Evolutionary conservation across 345 rosid genomes (phyloP).

Genomic region (Fremontodendron californicum): DNA sequence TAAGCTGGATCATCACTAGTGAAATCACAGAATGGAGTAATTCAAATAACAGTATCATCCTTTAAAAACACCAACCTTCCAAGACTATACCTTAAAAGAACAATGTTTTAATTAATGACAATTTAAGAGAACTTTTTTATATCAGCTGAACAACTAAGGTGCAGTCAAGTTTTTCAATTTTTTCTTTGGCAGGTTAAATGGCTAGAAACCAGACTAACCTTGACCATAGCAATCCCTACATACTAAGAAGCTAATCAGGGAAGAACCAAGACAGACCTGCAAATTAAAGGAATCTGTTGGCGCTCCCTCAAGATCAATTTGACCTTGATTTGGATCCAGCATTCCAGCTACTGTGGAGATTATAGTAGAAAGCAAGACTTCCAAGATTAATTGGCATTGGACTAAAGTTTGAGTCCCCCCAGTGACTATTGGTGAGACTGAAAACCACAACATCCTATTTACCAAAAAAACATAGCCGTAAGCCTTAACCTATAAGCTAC

Average conservation of each 20-base stretch:
- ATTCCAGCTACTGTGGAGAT: background rate
- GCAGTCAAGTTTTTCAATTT: background rate
- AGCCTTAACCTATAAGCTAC: background rate
- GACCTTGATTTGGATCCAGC: background rate
- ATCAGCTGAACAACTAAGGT: background rate
- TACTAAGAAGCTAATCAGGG: background rate
- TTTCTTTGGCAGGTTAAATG: background rate
- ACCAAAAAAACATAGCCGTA: background rate
- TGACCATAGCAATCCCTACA: background rate
- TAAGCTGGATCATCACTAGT: too few relatives aligned
- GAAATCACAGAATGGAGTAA: too few relatives aligned
- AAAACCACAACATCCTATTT: background rate
- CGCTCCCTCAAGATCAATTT: background rate
- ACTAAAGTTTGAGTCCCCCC: background rate
- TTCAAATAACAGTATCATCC: conserved; percentile 1
- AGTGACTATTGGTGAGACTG: background rate
- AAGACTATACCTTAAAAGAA: background rate
- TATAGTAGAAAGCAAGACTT: background rate
- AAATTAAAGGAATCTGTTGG: background rate
- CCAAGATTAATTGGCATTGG: background rate
- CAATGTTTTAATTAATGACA: background rate
- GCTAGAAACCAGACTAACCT: background rate
- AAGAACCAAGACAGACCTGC: background rate
- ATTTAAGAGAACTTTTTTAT: background rate
- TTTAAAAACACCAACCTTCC: background rate